phyloP scores from a whole-genome alignment of 1,139 yeast species.

The Suhomyces maxii region DNA sequence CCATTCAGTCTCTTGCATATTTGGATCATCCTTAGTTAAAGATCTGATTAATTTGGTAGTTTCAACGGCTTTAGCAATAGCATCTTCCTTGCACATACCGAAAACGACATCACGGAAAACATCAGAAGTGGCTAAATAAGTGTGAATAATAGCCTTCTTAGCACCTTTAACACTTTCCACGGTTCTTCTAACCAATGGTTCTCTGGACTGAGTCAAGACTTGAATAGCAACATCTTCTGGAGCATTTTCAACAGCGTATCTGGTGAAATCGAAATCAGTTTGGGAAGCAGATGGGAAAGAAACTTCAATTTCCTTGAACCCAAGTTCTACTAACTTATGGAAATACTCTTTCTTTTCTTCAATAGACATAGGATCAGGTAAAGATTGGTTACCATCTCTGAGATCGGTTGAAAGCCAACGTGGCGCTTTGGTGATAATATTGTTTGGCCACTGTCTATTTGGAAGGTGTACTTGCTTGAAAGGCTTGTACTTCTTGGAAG shows the following conservation, averaged over 20 bases:
- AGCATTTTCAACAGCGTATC: conserved; percentile 48
- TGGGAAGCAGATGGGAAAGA: conserved; percentile 52
- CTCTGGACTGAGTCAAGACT: conserved; percentile 49
- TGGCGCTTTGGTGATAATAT: conserved; percentile 41
- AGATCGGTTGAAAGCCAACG: conserved; percentile 53
- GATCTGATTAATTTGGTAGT: conserved; percentile 42
- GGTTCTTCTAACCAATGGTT: conserved; percentile 45
- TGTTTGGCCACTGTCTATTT: conserved; percentile 46
- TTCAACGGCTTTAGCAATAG: conserved; percentile 42
- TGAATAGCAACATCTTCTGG: conserved; percentile 50
- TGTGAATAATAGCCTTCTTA: conserved; percentile 48
- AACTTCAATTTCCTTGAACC: conserved; percentile 52
- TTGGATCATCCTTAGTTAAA: conserved; percentile 45
- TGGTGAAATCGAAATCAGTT: conserved; percentile 50
- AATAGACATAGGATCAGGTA: conserved; percentile 52
- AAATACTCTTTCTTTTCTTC: conserved; percentile 47
- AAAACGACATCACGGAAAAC: conserved; percentile 49
- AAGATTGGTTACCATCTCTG: conserved; percentile 51
- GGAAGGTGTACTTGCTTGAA: conserved; percentile 40
- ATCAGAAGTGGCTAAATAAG: conserved; percentile 50
- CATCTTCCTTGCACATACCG: conserved; percentile 43
- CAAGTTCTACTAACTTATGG: conserved; percentile 45
- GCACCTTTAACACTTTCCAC: conserved; percentile 50
- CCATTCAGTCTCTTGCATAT: conserved; percentile 45
- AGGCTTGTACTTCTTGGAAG: conserved; percentile 40